These are phyloP conservation scores for Trichoderma afroharzianum DNA, from an alignment of 2,329 filamentous ascomycete genomes.

Conservation along the genomic window DNA sequence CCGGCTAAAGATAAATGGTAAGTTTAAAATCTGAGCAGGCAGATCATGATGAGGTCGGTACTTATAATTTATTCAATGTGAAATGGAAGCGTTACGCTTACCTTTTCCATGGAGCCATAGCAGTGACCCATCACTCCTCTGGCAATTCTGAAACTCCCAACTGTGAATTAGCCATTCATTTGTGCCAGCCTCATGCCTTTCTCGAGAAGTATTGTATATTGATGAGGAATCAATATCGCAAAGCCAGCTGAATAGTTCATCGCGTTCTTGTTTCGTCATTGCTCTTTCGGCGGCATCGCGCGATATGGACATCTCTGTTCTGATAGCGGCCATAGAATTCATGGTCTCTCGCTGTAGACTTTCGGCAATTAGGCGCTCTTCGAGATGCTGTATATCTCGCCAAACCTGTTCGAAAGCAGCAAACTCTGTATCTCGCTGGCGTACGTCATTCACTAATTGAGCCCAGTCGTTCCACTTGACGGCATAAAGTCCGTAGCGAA, in stretches of 20 bases:
- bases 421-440: neutral
- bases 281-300: neutral
- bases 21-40: neutral
- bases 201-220: neutral
- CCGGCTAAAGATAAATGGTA: neutral
- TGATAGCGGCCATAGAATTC: neutral
- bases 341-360: neutral
- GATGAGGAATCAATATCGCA: neutral
- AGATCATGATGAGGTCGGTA: accelerated
- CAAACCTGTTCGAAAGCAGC: neutral
- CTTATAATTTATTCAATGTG: no score
- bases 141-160: neutral
- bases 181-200: neutral
- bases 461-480: neutral
- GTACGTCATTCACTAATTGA: neutral
- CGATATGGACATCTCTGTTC: neutral
- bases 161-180: neutral
- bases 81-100: neutral
- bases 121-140: neutral
- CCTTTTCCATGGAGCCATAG: neutral
- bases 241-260: neutral
- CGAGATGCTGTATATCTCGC: neutral
- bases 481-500: neutral
- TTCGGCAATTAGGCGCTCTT: neutral
- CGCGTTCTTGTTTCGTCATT: neutral